Evolutionary conservation across 2,329 filamentous ascomycete species (phyloP).

Genomic region (Ilyonectria sp.): DNA sequence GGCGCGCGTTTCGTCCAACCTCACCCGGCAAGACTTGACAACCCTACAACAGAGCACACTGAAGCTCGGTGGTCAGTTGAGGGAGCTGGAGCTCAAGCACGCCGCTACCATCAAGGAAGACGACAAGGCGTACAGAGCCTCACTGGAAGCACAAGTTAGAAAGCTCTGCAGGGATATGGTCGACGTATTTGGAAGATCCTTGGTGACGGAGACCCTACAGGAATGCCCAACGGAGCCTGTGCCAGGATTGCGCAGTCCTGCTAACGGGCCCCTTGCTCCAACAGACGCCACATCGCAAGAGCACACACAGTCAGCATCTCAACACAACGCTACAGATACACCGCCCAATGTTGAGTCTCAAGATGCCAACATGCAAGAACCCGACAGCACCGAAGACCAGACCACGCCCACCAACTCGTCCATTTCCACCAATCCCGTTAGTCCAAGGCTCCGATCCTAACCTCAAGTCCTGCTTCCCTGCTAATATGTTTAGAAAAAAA

Average conservation of each 20-base stretch:
- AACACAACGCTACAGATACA: too few relatives aligned
- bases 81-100: conserved; percentile 6
- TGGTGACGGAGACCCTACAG: too few relatives aligned
- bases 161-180: conserved; percentile 7
- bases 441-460: too few relatives aligned
- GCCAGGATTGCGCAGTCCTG: too few relatives aligned
- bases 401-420: background rate
- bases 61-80: conserved; percentile 7
- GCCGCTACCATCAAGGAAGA: conserved; percentile 1
- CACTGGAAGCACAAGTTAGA: conserved; percentile 7
- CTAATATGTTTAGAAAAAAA: too few relatives aligned
- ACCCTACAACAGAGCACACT: background rate
- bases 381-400: background rate
- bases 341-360: background rate
- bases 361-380: background rate
- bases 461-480: too few relatives aligned
- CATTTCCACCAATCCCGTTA: background rate
- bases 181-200: background rate
- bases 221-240: too few relatives aligned
- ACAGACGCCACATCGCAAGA: too few relatives aligned
- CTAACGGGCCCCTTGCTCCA: too few relatives aligned
- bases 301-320: too few relatives aligned
- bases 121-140: background rate
- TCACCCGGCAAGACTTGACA: background rate
- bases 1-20: background rate